These are phyloP conservation scores for Psophocarpus tetragonolobus DNA, from an alignment of 306 rosid species.

Conservation along the genomic window DNA sequence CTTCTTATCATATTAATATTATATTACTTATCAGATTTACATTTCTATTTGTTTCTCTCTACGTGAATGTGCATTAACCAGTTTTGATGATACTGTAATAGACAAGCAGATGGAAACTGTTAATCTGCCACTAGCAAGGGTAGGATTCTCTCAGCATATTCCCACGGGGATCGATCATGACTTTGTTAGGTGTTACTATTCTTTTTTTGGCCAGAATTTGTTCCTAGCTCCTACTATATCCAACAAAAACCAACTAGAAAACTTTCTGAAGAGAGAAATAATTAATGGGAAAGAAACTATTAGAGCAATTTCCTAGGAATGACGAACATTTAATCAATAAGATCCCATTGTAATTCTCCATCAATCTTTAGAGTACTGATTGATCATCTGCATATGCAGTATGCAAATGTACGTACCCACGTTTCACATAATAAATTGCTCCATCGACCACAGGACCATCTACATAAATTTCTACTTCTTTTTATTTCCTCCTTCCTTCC, in stretches of 20 bases:
- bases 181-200: neutral
- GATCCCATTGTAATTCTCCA: neutral
- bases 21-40: neutral
- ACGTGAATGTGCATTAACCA: neutral
- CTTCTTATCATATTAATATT: too few relatives aligned
- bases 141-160: neutral
- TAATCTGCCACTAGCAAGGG: neutral
- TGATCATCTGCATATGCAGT: neutral
- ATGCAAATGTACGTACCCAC: neutral
- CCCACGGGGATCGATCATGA: neutral
- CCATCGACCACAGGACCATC: neutral
- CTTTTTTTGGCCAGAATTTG: neutral
- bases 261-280: neutral
- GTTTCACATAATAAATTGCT: neutral
- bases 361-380: neutral
- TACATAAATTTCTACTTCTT: slow-evolving; percentile 11
- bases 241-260: slow-evolving; percentile 19
- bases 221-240: slow-evolving; percentile 12
- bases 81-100: neutral
- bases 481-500: neutral
- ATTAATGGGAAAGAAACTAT: neutral
- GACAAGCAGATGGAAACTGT: neutral
- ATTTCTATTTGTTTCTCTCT: neutral
- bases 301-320: neutral
- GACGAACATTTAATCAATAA: neutral